phyloP scores from a whole-genome alignment of 495 filamentous ascomycete genomes.

The Penicillium desertorum region DNA sequence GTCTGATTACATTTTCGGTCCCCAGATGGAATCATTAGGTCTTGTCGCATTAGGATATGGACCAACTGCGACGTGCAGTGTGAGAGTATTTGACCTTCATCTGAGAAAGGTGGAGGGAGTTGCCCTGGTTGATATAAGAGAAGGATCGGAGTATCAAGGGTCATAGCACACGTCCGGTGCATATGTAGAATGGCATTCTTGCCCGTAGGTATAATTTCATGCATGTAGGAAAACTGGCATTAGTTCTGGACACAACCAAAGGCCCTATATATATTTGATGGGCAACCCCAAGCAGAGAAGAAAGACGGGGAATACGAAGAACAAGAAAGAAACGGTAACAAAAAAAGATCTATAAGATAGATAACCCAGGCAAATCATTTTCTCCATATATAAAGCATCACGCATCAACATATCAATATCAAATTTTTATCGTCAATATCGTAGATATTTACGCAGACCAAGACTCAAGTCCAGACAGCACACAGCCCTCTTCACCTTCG shows the following conservation, averaged over 20 bases:
- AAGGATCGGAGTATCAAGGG: too few relatives aligned
- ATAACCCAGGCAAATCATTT: conserved; percentile 7
- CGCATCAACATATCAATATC: conserved; percentile 11
- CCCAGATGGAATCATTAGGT: too few relatives aligned
- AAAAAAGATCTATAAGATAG: conserved; percentile 8
- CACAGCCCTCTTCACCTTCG: conserved; percentile 60
- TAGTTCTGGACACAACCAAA: conserved; percentile 17
- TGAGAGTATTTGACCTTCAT: too few relatives aligned
- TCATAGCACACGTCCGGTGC: too few relatives aligned
- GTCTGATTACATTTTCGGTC: too few relatives aligned
- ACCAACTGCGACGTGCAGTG: too few relatives aligned
- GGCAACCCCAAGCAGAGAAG: not conserved
- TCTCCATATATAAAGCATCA: conserved; percentile 13
- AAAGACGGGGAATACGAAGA: conserved; percentile 17
- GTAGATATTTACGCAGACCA: conserved; percentile 53
- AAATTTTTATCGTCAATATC: conserved; percentile 5
- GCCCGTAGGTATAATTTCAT: conserved; percentile 28
- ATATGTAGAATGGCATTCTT: not conserved
- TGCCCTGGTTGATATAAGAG: too few relatives aligned
- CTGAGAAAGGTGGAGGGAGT: too few relatives aligned
- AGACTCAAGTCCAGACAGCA: conserved; percentile 64
- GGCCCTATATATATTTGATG: conserved; percentile 16
- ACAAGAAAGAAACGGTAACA: conserved; percentile 12
- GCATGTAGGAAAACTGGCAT: conserved; percentile 25
- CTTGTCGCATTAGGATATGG: too few relatives aligned